These are phyloP conservation scores for Pyracantha coccinea DNA, from an alignment of 331 rosid genomes.

Conservation along the genomic window DNA sequence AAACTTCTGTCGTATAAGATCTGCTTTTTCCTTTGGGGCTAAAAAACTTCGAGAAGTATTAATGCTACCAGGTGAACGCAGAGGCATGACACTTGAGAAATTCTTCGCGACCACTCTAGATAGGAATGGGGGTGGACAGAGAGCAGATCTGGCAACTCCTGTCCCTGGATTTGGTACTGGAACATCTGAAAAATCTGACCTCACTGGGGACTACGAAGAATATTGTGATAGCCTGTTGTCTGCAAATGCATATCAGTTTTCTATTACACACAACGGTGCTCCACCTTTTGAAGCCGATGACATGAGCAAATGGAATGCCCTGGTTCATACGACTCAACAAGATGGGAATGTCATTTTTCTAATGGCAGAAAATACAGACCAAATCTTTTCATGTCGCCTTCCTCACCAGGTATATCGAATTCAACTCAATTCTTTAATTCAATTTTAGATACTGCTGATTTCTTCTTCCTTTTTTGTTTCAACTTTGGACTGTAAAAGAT, in stretches of 20 bases:
- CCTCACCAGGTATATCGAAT: constrained; percentile 28
- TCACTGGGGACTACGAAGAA: constrained; percentile 58
- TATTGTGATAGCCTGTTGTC: constrained; percentile 37
- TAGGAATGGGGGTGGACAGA: constrained; percentile 55
- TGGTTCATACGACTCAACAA: constrained; percentile 20
- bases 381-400: too few relatives aligned
- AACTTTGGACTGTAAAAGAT: constrained; percentile 3
- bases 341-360: constrained; percentile 27
- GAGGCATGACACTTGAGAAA: constrained; percentile 41
- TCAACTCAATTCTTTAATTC: background rate
- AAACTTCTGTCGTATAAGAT: constrained; percentile 55
- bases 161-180: constrained; percentile 22
- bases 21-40: constrained; percentile 69
- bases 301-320: constrained; percentile 40
- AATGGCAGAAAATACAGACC: constrained; percentile 31
- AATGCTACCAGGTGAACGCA: constrained; percentile 43
- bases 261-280: constrained; percentile 29
- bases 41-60: constrained; percentile 60
- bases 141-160: constrained; percentile 36
- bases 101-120: constrained; percentile 57
- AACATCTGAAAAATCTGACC: constrained; percentile 30
- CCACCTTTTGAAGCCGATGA: constrained; percentile 37
- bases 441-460: background rate
- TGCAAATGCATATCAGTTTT: constrained; percentile 28
- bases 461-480: background rate